Conservation (phyloP, 441 rosid species). For the Euphorbia neoarborescens region DNA sequence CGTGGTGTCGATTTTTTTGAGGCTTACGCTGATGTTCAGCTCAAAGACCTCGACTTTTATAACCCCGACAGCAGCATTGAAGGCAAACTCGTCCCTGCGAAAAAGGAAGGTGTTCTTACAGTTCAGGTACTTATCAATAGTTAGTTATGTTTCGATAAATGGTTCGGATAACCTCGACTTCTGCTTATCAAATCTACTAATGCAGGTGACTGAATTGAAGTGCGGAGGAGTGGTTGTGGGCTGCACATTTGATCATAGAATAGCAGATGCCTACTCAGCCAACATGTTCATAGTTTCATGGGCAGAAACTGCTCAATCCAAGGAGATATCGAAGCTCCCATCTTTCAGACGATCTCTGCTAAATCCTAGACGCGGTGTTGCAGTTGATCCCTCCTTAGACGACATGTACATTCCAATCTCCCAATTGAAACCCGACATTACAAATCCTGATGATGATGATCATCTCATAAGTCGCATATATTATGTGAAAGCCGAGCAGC, state of each 20-base stretch:
- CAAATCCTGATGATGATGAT: constrained; percentile 20
- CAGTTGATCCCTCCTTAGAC: constrained; percentile 33
- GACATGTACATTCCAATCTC: constrained; percentile 46
- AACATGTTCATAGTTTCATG: constrained; percentile 69
- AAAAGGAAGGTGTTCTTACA: constrained; percentile 56
- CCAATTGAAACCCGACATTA: constrained; percentile 35
- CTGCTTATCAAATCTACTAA: too few relatives aligned
- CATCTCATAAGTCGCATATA: constrained; percentile 53
- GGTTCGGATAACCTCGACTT: too few relatives aligned
- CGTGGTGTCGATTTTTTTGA: constrained; percentile 65
- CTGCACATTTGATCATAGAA: constrained; percentile 72
- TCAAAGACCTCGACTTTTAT: constrained; percentile 45
- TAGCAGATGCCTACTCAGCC: constrained; percentile 68
- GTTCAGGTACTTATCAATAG: constrained; percentile 38
- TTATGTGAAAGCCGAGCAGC: constrained; percentile 33
- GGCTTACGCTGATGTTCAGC: constrained; percentile 49
- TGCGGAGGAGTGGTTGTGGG: constrained; percentile 66
- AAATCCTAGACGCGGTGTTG: constrained; percentile 49
- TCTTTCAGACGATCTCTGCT: constrained; percentile 59
- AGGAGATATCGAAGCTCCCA: constrained; percentile 37
- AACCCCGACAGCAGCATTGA: constrained; percentile 53
- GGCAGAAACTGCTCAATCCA: constrained; percentile 49
- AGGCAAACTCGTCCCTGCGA: constrained; percentile 56
- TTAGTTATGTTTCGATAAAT: too few relatives aligned
- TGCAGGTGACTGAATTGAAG: constrained; percentile 48